Evolutionary conservation across 108 stramenopile genomes (phyloP).

Genomic region (Fragilariopsis cylindrus): DNA sequence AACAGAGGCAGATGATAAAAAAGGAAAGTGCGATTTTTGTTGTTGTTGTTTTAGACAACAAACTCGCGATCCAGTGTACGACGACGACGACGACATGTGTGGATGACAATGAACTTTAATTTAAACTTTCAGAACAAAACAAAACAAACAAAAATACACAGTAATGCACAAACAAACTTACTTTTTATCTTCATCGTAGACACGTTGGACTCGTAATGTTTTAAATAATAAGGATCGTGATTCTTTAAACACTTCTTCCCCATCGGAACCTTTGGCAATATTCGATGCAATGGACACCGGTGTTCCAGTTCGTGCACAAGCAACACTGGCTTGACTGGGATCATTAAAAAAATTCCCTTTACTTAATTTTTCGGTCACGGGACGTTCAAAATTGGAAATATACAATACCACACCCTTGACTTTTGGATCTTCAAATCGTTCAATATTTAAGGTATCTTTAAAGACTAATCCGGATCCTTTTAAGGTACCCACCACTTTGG

Average conservation of each 20-base stretch:
- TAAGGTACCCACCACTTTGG: slow-evolving; percentile 66
- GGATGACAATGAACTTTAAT: neutral
- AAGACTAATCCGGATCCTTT: slow-evolving; percentile 85
- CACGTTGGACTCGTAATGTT: slow-evolving; percentile 78
- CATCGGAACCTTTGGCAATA: slow-evolving; percentile 60
- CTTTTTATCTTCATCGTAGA: slow-evolving; percentile 83
- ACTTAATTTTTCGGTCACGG: slow-evolving; percentile 77
- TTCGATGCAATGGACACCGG: slow-evolving; percentile 69
- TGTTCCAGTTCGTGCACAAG: slow-evolving; percentile 75
- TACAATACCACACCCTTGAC: slow-evolving; percentile 79
- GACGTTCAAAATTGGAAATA: slow-evolving; percentile 90
- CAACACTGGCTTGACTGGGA: slow-evolving; percentile 79
- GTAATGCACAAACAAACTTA: neutral
- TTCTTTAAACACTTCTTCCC: slow-evolving; percentile 90
- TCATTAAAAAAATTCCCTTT: slow-evolving; percentile 81
- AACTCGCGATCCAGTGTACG: neutral
- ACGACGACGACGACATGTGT: neutral
- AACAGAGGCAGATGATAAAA: neutral
- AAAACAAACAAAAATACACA: neutral
- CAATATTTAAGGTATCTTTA: slow-evolving; percentile 81
- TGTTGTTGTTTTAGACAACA: neutral
- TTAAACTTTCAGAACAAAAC: neutral
- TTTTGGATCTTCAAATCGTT: slow-evolving; percentile 89
- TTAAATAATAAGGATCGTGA: slow-evolving; percentile 84
- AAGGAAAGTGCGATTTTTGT: neutral